Percentiles rank a stretch among this genome's conserved stretches.
phyloP scores from a whole-genome alignment of 371 early-diverging fungal species.

The Syncephalastrum racemosum region DNA sequence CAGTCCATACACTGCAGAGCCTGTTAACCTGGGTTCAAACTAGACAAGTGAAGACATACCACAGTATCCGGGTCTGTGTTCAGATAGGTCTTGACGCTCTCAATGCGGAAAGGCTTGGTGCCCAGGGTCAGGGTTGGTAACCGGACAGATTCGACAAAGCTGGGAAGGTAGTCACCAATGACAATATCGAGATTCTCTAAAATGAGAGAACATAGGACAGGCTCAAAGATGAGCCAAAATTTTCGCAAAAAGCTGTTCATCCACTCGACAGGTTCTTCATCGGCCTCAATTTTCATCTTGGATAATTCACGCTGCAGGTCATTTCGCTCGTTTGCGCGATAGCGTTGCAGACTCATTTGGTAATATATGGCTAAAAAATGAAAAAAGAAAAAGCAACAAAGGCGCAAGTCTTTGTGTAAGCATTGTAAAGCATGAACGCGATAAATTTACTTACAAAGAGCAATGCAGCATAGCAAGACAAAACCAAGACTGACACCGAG shows the following conservation, averaged over 20 bases:
- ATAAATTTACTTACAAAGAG: conserved; percentile 39
- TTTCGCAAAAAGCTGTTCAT: conserved; percentile 81
- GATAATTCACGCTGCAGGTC: conserved; percentile 68
- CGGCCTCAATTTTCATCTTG: conserved; percentile 43
- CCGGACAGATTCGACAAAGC: conserved; percentile 86
- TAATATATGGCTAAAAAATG: conserved; percentile 61
- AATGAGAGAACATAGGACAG: conserved; percentile 78
- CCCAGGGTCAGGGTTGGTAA: conserved; percentile 97
- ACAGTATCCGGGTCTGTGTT: conserved; percentile 80
- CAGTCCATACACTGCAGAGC: conserved; percentile 82
- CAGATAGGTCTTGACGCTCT: conserved; percentile 77
- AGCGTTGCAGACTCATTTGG: conserved; percentile 61
- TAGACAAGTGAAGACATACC: conserved; percentile 35
- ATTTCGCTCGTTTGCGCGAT: conserved; percentile 62
- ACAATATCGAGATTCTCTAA: conserved; percentile 72
- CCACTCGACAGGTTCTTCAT: conserved; percentile 93
- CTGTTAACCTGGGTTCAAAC: background rate
- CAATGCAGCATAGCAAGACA: conserved; percentile 39
- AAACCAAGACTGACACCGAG: conserved; percentile 44
- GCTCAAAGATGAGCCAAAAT: conserved; percentile 97
- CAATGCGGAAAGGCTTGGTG: conserved; percentile 90
- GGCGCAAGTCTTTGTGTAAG: background rate
- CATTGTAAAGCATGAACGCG: background rate
- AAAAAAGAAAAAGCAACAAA: background rate
- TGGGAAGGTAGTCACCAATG: conserved; percentile 79